These are phyloP conservation scores for Quambalaria eucalypti DNA, from an alignment of 1,284 basidiomycete genomes.

Conservation along the genomic window DNA sequence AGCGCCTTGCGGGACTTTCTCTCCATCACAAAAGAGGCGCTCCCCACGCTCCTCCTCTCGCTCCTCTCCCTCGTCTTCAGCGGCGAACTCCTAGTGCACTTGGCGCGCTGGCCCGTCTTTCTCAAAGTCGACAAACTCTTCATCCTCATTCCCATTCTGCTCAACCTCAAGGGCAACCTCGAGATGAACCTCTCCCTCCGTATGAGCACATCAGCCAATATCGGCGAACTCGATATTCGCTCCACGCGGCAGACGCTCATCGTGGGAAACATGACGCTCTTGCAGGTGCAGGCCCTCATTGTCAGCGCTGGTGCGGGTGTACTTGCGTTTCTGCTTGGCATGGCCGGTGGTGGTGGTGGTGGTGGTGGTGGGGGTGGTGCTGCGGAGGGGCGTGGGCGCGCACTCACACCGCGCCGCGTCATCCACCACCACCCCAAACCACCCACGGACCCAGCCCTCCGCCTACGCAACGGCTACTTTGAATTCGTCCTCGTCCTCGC, in stretches of 20 bases:
- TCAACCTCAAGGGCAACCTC: conserved; percentile 92
- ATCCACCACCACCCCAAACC: conserved; percentile 35
- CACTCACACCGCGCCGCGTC: conserved; percentile 49
- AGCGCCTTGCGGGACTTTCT: too few relatives aligned
- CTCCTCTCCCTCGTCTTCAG: conserved; percentile 62
- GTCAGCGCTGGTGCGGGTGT: conserved; percentile 79
- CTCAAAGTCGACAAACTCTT: conserved; percentile 79
- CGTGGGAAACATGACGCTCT: conserved; percentile 70
- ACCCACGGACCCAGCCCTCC: conserved; percentile 34
- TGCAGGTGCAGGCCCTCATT: conserved; percentile 86
- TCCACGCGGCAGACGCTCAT: conserved; percentile 61
- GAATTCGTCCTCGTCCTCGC: conserved; percentile 73
- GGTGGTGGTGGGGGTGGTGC: not conserved
- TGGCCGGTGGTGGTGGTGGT: conserved; percentile 29
- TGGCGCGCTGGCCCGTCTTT: conserved; percentile 86
- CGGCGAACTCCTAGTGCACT: conserved; percentile 74
- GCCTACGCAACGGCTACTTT: conserved; percentile 48
- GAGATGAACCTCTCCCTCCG: conserved; percentile 69
- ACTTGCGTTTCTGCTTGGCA: conserved; percentile 66
- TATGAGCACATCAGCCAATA: conserved; percentile 56
- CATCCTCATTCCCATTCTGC: conserved; percentile 86
- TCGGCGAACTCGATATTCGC: conserved; percentile 76
- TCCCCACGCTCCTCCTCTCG: conserved; percentile 50
- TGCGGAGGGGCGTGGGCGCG: not conserved
- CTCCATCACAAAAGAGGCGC: conserved; percentile 36